phyloP scores from a whole-genome alignment of 1,284 basidiomycete genomes.

The Malassezia vespertilionis region DNA sequence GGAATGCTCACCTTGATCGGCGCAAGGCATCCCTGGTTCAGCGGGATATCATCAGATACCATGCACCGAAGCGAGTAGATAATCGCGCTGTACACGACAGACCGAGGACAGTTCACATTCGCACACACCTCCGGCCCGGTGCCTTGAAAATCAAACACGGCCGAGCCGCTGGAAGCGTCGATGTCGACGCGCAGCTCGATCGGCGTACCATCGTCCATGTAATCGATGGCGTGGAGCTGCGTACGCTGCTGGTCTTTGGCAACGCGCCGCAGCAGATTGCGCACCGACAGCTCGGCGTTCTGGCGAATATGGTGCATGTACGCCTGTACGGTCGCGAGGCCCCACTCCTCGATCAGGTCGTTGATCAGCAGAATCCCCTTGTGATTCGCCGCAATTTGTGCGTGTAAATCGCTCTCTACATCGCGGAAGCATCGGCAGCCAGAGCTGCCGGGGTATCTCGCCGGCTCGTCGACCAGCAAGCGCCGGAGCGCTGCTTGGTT shows the following conservation, averaged over 20 bases:
- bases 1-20: conserved; percentile 66
- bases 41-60: conserved; percentile 79
- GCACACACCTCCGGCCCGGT: conserved; percentile 79
- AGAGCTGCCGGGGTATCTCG: conserved; percentile 55
- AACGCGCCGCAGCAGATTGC: conserved; percentile 70
- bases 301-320: conserved; percentile 56
- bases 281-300: conserved; percentile 80
- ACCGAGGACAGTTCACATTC: conserved; percentile 64
- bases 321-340: conserved; percentile 67
- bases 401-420: conserved; percentile 82
- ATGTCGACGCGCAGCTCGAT: conserved; percentile 73
- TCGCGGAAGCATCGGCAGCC: conserved; percentile 56
- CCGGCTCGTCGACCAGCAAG: conserved; percentile 75
- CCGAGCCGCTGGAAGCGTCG: conserved; percentile 63
- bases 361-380: conserved; percentile 58
- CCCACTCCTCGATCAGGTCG: conserved; percentile 72
- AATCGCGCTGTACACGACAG: conserved; percentile 80
- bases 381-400: conserved; percentile 91
- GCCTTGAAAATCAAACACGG: conserved; percentile 70
- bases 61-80: conserved; percentile 89
- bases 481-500: conserved; percentile 64
- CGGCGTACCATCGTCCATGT: conserved; percentile 50
- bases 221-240: conserved; percentile 59
- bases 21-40: conserved; percentile 79
- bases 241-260: conserved; percentile 57